Base-by-base conservation (phyloP, 805 yeast species). In the Myxozyma kluyveri region DNA sequence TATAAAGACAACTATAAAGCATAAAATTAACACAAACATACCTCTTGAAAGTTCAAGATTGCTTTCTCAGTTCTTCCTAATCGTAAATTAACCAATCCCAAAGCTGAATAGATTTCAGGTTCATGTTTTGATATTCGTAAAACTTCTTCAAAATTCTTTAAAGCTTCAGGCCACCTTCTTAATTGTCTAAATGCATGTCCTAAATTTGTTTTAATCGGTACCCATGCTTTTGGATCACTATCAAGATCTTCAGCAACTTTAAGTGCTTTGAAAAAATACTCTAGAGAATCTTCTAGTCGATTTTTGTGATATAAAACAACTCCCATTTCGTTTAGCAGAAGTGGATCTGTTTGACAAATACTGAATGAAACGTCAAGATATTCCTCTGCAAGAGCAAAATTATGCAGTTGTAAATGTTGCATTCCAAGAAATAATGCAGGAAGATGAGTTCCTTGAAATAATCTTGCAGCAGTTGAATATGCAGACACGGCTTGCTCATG, bases 401-500 rank as follows among this genome's bases (percentile, higher is more conserved):
- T 89, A 66, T 83, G 84, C 82, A 91, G 85, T 54, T 88, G 89
- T 61, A 89, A 71, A 67, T 93, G 91, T 71, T 93, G 98, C 96
- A 93, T 93, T 0, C 99, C 99, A 36, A 93, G 73, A 63, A 87
- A 91, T 53, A 93, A 71, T 63, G 86, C 82, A 1, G 99, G 98
- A 42, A 90, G 70, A 67, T 93, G 97, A 2, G 90, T 83, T 0
- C 74, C 74, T 19, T 70, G 76, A 63, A 93, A 93, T 39, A 90
- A 75, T 56, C 96, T 74, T 1, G 96, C 88, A 0, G 97, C 97
- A 10, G 96, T 90, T 1, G 98, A 90, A 69, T 90, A 93, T 0
- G 98, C 98, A 50, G 96, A 85, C 21, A 93, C 85, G 1, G 98
- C 98, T 69, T 93, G 98, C 67, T 93, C 99, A 67, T 93, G 97